phyloP scores from a whole-genome alignment of 202 grass and related monocot genomes.

The Dendrocalamus latiflorus region DNA sequence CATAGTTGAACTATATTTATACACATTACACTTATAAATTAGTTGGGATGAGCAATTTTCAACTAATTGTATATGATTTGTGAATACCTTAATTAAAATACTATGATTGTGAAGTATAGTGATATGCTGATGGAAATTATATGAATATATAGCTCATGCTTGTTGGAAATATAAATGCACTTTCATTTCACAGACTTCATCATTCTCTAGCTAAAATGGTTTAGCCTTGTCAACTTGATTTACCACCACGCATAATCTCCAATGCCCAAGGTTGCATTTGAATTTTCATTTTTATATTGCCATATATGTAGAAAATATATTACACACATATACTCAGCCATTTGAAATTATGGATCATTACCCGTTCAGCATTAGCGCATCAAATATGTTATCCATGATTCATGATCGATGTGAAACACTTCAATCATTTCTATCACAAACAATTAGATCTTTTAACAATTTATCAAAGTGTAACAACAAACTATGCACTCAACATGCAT shows the following conservation, averaged over 20 bases:
- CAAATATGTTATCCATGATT: no score
- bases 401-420: background rate
- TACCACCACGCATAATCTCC: no score
- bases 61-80: background rate
- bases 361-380: no score
- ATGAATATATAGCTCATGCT: no score
- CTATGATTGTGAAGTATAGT: background rate
- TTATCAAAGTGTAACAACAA: background rate
- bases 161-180: background rate
- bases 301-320: no score
- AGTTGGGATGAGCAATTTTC: background rate
- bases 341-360: no score
- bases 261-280: no score
- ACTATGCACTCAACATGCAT: background rate
- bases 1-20: background rate
- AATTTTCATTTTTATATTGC: no score
- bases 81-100: background rate
- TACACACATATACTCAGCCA: no score
- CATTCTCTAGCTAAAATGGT: background rate
- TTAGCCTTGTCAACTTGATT: no score
- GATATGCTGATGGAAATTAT: background rate
- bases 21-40: background rate
- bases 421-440: background rate
- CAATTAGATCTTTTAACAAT: background rate
- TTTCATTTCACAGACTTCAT: background rate